Evolutionary conservation across 2,329 filamentous ascomycete genomes (phyloP).

Genomic region (Fusarium papillatum): DNA sequence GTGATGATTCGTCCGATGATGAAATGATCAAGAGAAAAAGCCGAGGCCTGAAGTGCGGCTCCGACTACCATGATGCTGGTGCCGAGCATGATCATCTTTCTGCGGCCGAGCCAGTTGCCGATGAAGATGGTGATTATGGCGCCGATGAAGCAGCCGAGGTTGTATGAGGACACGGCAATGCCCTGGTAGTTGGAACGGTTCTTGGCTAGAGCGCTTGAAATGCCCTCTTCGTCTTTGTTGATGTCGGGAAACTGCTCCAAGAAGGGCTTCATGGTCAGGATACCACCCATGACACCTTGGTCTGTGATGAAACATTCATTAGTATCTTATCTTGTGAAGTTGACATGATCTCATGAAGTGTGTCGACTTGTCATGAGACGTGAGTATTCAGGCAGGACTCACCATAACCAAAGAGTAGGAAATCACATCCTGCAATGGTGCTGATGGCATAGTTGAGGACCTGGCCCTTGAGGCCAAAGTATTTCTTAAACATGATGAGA

Average conservation of each 20-base stretch:
- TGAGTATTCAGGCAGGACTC: conserved; percentile 23
- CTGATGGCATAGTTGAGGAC: conserved; percentile 78
- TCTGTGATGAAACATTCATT: conserved; percentile 59
- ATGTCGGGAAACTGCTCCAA: conserved; percentile 68
- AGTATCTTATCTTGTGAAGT: background rate
- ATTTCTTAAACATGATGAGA: conserved; percentile 55
- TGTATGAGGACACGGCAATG: conserved; percentile 69
- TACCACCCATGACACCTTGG: conserved; percentile 82
- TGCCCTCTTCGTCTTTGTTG: conserved; percentile 57
- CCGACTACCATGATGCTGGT: conserved; percentile 71
- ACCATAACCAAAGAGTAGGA: conserved; percentile 73
- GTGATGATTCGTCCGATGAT: conserved; percentile 71
- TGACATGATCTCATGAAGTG: background rate
- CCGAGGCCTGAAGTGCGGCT: conserved; percentile 69
- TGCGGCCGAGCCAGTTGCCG: conserved; percentile 72
- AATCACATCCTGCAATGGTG: conserved; percentile 80
- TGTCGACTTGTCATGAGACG: background rate
- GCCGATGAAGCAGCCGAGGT: conserved; percentile 73
- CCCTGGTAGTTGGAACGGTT: conserved; percentile 65
- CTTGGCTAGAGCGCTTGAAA: conserved; percentile 49
- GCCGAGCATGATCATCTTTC: conserved; percentile 71
- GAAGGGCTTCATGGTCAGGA: conserved; percentile 77
- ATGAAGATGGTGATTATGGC: conserved; percentile 76
- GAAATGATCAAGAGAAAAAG: conserved; percentile 67
- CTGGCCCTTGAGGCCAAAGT: conserved; percentile 75